Conservation (phyloP, 495 filamentous ascomycete species). For the Aspergillus panamensis region DNA sequence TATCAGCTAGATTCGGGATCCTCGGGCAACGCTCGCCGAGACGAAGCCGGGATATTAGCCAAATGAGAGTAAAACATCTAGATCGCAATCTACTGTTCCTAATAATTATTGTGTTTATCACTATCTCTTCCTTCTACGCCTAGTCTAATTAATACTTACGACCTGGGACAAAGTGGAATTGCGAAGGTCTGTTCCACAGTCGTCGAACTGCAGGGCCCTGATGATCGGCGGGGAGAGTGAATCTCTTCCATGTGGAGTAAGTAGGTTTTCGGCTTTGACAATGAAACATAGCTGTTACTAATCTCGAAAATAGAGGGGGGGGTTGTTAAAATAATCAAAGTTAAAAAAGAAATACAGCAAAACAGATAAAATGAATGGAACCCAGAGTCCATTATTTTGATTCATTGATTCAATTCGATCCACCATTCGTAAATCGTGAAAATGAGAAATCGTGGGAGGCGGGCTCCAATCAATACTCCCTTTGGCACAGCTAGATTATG, state of each 20-base stretch:
- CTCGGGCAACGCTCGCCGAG: neutral
- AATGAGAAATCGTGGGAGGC: neutral
- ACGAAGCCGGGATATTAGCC: slow-evolving; percentile 2
- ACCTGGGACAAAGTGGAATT: neutral
- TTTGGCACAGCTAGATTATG: slow-evolving; percentile 13
- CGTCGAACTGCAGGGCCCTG: slow-evolving; percentile 17
- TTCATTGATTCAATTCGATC: neutral
- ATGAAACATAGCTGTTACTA: slow-evolving; percentile 16
- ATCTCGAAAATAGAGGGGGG: neutral
- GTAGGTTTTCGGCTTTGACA: slow-evolving; percentile 9
- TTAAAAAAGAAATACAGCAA: neutral
- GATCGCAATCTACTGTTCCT: neutral
- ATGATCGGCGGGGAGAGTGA: slow-evolving; percentile 15
- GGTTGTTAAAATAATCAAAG: neutral
- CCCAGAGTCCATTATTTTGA: neutral
- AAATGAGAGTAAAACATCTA: slow-evolving; percentile 17
- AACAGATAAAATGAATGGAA: neutral
- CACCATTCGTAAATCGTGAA: neutral
- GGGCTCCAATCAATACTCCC: slow-evolving; percentile 16
- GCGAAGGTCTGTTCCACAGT: slow-evolving; percentile 14
- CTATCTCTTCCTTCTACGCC: neutral
- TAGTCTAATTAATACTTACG: too few species aligned
- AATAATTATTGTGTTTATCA: too few species aligned
- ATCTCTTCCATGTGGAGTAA: slow-evolving; percentile 19
- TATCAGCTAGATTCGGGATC: slow-evolving; percentile 21